Evolutionary conservation across 2,329 filamentous ascomycete genomes (phyloP).

Genomic region (Calonectria leucothoes): DNA sequence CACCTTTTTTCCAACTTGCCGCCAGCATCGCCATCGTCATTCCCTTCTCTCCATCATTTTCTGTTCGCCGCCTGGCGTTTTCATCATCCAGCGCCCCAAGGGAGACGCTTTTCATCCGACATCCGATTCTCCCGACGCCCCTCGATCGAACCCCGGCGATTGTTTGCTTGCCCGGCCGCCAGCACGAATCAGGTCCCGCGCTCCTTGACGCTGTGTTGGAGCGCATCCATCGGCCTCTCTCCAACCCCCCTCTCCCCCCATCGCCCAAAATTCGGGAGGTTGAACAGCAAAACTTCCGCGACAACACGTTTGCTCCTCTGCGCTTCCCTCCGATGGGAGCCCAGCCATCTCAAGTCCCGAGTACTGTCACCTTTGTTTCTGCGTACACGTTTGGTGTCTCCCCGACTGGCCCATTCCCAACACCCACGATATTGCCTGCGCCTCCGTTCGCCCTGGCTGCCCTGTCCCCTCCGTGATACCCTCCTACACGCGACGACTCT

Average conservation of each 20-base stretch:
- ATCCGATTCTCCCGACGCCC: conserved; percentile 20
- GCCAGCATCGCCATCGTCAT: conserved; percentile 21
- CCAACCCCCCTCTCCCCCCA: conserved; percentile 38
- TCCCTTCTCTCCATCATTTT: conserved; percentile 6
- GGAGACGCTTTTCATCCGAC: conserved; percentile 27
- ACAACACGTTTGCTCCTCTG: conserved; percentile 42
- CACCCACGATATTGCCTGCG: neutral
- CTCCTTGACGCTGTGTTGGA: conserved; percentile 32
- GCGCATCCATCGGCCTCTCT: conserved; percentile 35
- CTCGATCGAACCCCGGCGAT: conserved; percentile 15
- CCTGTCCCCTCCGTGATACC: conserved; percentile 27
- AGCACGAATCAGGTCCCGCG: conserved; percentile 30
- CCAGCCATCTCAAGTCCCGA: conserved; percentile 59
- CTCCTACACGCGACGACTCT: conserved; percentile 37
- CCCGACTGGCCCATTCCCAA: conserved; percentile 26
- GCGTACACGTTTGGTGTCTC: conserved; percentile 39
- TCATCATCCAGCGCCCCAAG: conserved; percentile 12
- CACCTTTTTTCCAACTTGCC: conserved; percentile 19
- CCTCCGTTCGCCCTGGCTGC: conserved; percentile 18
- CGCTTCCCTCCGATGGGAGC: conserved; percentile 51
- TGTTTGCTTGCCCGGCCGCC: conserved; percentile 29
- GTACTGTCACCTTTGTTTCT: conserved; percentile 47
- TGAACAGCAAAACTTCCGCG: conserved; percentile 42
- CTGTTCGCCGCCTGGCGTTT: conserved; percentile 14
- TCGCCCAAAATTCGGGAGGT: conserved; percentile 50